Conservation (phyloP, 1,284 basidiomycete species). For the Mycocalia duriaeana region DNA sequence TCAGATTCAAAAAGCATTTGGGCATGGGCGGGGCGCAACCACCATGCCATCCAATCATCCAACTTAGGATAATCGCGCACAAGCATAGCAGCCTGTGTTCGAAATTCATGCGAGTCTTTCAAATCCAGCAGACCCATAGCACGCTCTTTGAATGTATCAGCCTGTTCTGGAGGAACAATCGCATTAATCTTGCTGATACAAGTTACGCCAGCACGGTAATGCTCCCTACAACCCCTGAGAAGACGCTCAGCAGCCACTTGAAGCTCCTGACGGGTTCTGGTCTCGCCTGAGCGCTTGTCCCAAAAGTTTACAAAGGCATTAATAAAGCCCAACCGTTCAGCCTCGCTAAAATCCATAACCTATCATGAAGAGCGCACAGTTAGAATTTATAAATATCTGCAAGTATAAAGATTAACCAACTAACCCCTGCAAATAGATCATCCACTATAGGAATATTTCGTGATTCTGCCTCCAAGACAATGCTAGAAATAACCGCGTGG, state of each 20-base stretch:
- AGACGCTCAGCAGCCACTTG: conserved; percentile 6
- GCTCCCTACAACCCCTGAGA: conserved; percentile 11
- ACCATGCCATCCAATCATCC: conserved; percentile 17
- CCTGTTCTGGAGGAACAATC: conserved; percentile 6
- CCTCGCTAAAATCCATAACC: conserved; percentile 16
- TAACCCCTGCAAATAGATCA: conserved; percentile 17
- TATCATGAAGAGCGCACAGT: conserved; percentile 3
- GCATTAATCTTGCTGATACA: conserved; percentile 12
- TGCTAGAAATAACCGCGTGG: conserved; percentile 13
- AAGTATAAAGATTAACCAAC: conserved; percentile 4
- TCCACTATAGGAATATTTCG: conserved; percentile 9
- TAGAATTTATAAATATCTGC: background rate
- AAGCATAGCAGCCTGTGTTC: conserved; percentile 2
- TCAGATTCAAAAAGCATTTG: conserved; percentile 17
- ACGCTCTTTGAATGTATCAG: conserved; percentile 9
- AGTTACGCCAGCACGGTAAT: conserved; percentile 13
- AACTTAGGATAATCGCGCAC: conserved; percentile 12
- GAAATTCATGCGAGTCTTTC: conserved; percentile 6
- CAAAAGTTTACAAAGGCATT: conserved; percentile 10
- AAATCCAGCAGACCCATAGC: conserved; percentile 10
- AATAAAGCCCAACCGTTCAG: conserved; percentile 11
- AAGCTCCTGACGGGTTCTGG: conserved; percentile 5
- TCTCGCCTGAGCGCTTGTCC: background rate
- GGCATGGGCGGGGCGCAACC: conserved; percentile 15
- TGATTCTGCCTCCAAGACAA: conserved; percentile 12